These are phyloP conservation scores for Aurantiochytrium sp. DNA, from an alignment of 108 stramenopile species.

Conservation along the genomic window DNA sequence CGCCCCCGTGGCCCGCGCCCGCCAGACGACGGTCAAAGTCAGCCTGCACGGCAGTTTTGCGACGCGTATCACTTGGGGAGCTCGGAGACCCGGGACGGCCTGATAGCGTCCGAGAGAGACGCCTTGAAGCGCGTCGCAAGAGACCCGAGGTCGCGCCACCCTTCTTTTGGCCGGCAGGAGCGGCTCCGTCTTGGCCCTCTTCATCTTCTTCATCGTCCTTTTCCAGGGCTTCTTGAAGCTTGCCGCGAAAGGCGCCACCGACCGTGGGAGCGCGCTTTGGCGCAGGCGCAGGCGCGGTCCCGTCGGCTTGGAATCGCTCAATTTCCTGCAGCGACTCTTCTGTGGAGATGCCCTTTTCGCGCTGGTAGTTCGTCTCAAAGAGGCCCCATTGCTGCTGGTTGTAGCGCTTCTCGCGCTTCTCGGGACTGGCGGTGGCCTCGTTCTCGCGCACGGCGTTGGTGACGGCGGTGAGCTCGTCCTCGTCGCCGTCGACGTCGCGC, in stretches of 20 bases:
- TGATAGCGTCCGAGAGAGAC: too few relatives aligned
- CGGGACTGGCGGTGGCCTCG: background rate
- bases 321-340: conserved; percentile 7
- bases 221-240: background rate
- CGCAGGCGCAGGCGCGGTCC: background rate
- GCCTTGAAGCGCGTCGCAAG: too few relatives aligned
- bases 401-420: background rate
- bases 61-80: background rate
- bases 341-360: background rate
- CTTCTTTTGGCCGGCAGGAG: background rate
- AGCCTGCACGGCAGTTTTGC: background rate
- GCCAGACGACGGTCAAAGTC: background rate
- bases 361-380: conserved; percentile 15
- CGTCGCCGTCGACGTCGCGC: background rate
- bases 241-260: background rate
- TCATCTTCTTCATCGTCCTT: background rate
- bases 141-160: background rate
- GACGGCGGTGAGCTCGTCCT: background rate
- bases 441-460: background rate
- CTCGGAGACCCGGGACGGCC: too few relatives aligned
- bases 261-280: background rate
- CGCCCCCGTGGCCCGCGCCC: background rate
- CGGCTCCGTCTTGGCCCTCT: background rate
- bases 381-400: background rate
- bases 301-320: background rate